Evolutionary conservation across 495 filamentous ascomycete genomes (phyloP), one percentile per base, ranked within the genome.

Genomic region (Penicillium diatomitis): DNA sequence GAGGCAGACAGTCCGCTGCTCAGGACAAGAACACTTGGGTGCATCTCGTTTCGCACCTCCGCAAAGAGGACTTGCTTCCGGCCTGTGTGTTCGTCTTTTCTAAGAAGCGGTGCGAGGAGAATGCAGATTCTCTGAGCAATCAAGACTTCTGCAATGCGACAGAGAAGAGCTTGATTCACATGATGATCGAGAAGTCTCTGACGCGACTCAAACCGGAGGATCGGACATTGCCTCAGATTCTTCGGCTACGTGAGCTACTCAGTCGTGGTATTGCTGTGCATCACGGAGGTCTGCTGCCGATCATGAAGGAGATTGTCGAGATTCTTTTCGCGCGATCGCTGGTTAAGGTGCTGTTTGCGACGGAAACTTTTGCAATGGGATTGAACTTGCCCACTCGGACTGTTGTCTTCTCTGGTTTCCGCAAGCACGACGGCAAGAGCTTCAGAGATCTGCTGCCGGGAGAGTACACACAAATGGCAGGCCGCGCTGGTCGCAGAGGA

Each of bases 21-120:
- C 92, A 98, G 65, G 92, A 98, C 68, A 86, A 85, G 64, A 97
- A 88, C 48, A 75, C 94, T n/a, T 98, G 92, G 92, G 92, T 98
- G 38, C 86, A 94, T 52, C 74, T 98, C 40, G 87, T 97, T 9
- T 87, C 95, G 55, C 86, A 88, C 69, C 75, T 97, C 44, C 86
- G 82, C 57, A 94, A 95, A 59, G 79, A 88, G 50, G 87, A 80
- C 37, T 74, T 98, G 4, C 74, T 98, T 8, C 92, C 92, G 0
- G 88, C 83, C 38, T 96, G 91, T 66, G 91, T 97, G 50, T 98
- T 98, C 65, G 92, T 98, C 40, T 98, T 98, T 67, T 96, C 91
- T 30, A 98, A 97, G 73, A 95, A 87, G 65, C 76, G 92, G 46
- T 97, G 94, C 57, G 91, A 97, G 63, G 86, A 96, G 59, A 98